Percentiles rank a stretch among this genome's conserved stretches.
Evolutionary conservation across 1,284 basidiomycete species (phyloP).

Genomic region (Fistulinella cinereoalba): DNA sequence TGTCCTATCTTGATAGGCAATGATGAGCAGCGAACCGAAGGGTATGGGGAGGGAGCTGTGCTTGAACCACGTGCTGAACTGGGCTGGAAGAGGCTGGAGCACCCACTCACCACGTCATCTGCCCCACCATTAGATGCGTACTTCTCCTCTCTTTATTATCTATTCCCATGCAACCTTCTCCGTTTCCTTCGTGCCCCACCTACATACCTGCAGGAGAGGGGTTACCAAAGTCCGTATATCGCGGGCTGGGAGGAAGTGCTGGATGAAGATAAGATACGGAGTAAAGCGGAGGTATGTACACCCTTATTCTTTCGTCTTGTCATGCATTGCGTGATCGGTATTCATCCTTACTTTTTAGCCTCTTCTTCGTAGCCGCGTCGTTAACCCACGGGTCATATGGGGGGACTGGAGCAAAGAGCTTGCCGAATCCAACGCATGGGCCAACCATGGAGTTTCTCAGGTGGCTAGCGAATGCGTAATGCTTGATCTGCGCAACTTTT

Average conservation of each 20-base stretch:
- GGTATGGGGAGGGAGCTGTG: conserved; percentile 19
- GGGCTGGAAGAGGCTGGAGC: conserved; percentile 62
- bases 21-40: conserved; percentile 32
- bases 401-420: conserved; percentile 64
- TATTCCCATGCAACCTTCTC: conserved; percentile 83
- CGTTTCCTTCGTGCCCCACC: conserved; percentile 69
- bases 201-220: conserved; percentile 53
- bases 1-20: conserved; percentile 34
- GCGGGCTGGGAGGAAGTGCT: conserved; percentile 63
- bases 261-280: conserved; percentile 69
- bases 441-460: conserved; percentile 58
- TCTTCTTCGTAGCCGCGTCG: conserved; percentile 66
- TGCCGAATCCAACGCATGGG: conserved; percentile 62
- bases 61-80: conserved; percentile 52
- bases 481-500: conserved; percentile 61
- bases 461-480: conserved; percentile 72
- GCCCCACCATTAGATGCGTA: conserved; percentile 58
- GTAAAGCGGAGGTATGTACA: conserved; percentile 56
- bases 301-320: not conserved
- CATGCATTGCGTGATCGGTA: not conserved
- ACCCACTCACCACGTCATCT: conserved; percentile 50
- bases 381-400: conserved; percentile 73
- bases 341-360: conserved; percentile 40
- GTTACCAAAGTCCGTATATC: conserved; percentile 53
- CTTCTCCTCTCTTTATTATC: conserved; percentile 82